These are phyloP conservation scores for Sphagnum fallax DNA, from an alignment of 228 moss, liverwort and hornwort species.

Conservation along the genomic window DNA sequence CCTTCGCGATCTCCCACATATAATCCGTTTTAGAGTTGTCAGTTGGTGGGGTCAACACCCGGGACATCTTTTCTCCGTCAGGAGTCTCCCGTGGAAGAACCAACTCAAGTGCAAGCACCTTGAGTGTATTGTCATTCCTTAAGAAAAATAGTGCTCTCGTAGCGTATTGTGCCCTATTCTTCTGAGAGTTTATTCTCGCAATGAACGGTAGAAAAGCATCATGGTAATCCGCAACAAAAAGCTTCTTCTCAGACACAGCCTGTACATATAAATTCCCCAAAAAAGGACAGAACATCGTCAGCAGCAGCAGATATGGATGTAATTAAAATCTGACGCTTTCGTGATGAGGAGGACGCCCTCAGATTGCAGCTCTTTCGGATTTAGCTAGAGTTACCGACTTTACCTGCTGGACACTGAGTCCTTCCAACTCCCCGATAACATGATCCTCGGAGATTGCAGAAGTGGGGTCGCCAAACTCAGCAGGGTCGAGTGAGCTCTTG, in stretches of 20 bases:
- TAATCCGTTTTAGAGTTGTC: constrained; percentile 21
- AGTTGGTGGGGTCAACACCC: constrained; percentile 15
- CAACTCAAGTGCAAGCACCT: constrained; percentile 24
- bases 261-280: constrained; percentile 4
- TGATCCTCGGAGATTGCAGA: constrained; percentile 23
- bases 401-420: constrained; percentile 6
- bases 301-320: neutral
- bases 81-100: constrained; percentile 8
- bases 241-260: constrained; percentile 37
- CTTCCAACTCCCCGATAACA: constrained; percentile 7
- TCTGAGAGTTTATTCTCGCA: constrained; percentile 5
- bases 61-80: constrained; percentile 1
- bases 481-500: constrained; percentile 16
- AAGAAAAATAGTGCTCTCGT: constrained; percentile 18
- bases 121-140: constrained; percentile 5
- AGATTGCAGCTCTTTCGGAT: neutral
- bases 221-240: constrained; percentile 25
- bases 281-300: neutral
- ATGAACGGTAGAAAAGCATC: constrained; percentile 34
- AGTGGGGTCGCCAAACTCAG: constrained; percentile 15
- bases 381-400: constrained; percentile 11
- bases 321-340: neutral
- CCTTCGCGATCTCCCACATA: constrained; percentile 29
- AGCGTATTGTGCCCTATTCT: constrained; percentile 14
- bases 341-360: neutral